Evolutionary conservation across 306 rosid species (phyloP), one percentile per base, ranked within the genome.

Genomic region (Urtica urens): DNA sequence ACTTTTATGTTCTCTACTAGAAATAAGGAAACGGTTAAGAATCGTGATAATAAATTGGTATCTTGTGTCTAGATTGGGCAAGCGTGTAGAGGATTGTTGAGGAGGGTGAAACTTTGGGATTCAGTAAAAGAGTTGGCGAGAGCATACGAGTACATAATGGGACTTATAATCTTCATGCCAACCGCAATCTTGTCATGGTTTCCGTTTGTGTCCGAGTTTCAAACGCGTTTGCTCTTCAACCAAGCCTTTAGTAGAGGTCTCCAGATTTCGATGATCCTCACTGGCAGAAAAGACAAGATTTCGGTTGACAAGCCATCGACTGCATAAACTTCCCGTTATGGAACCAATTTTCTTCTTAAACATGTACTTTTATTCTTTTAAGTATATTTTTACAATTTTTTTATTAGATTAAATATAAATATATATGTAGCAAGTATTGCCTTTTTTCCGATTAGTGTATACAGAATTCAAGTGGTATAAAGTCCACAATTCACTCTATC

Each of bases 221-320:
- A 85, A 69, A 71, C 95, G 0, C 90, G 99, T 9, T 55, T 90
- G 65, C 92, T 90, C 54, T 90, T 90, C 78, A 90, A 90, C 59
- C 92, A 81, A 73, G 99, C 99, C 33, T 84, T 90, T 56, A 90
- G 99, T 31, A 76, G 95, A 81, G 95, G 99, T 17, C 87, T 90
- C 13, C 94, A 81, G 68, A 90, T 90, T 66, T 85, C 99, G 3
- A 85, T 77, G 87, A 90, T 90, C 66, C 95, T 90, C 53, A 55
- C 92, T 0, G 95, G 99, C 29, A 75, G 62, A 64, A 81, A 65
- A 53, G 93, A 83, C 6, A 49, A 49, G 16, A 29, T 16, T 2
- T 22, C n/a, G n/a, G n/a, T 11, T 3, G 9, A 40, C 17, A 26
- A 46, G 34, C 15, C 43, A 8, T 7, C 49, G 23, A 13, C 28